Base-by-base conservation (phyloP, 257 asterid species). In the Hygrophila difformis region DNA sequence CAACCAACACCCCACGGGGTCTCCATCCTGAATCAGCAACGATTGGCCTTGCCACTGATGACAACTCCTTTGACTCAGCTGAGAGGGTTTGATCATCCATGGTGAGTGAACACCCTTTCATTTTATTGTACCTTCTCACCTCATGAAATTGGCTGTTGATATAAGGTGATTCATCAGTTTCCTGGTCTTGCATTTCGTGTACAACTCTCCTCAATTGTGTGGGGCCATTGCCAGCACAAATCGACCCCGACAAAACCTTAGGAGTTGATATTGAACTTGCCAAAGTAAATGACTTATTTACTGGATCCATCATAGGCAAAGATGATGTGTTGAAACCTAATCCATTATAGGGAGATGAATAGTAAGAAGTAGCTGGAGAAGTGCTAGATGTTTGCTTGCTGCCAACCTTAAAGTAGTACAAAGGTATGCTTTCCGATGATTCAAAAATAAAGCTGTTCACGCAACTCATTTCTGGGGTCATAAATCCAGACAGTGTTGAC, bases 1-100 rank as follows among this genome's bases (percentile, higher is more conserved):
- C 99, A 61, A 91, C 94, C 80, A 91, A 70, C 57, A 91, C 97
- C 59, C 96, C 99, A 41, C 96, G 94, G 51, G 97, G 99, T 73
- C 86, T 86, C 99, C 99, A 91, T 39, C 97, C 97, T 40, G 99
- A 91, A 73, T 86, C 97, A 28, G 95, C 88, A 74, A 82, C 51
- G 29, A 84, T 76, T 18, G 93, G 64, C 76, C 79, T 73, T 38
- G 78, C 74, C 53, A 65, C 67, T 22, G 94, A 65, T 23, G 95
- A 61, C 41, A 66, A 52, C 47, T 76, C 96, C 34, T 73, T 61
- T 53, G 75, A 70, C 74, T 86, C 96, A 17, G 64, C 54, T 5
- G 80, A 55, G 16, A 67, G 39, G 26, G 82, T 58, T 67, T 50
- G 68, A 61, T 71, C 77, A 57, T 78, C 92, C 35, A 58, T 42